Percentiles rank a stretch among this genome's conserved stretches.
Evolutionary conservation across 768 basidiomycete genomes (phyloP).

Genomic region (Suillus paluster): DNA sequence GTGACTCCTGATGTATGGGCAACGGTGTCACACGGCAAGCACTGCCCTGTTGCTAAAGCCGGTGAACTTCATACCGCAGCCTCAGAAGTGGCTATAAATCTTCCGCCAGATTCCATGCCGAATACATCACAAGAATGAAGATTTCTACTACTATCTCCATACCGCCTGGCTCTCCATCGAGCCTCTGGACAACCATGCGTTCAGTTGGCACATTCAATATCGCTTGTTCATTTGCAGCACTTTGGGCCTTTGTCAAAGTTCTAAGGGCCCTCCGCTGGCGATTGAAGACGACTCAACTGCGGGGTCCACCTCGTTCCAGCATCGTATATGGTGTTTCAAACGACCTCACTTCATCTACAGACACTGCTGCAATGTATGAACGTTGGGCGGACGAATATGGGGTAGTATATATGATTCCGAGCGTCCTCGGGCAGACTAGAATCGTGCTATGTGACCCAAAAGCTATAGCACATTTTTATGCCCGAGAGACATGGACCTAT

Average conservation of each 20-base stretch:
- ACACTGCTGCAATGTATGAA: constrained; percentile 21
- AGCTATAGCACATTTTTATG: constrained; percentile 53
- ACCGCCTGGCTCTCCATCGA: background rate
- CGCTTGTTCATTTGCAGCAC: background rate
- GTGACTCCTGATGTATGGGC: too few relatives aligned
- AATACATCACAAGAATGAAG: background rate
- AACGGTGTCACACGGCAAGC: too few relatives aligned
- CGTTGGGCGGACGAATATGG: constrained; percentile 27
- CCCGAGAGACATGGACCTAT: constrained; percentile 55
- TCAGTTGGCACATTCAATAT: background rate
- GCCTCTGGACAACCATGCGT: background rate
- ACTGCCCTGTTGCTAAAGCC: background rate
- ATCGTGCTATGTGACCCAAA: constrained; percentile 46
- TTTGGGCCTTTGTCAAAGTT: constrained; percentile 13
- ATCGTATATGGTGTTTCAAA: constrained; percentile 23
- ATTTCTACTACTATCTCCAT: background rate
- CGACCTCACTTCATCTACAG: background rate
- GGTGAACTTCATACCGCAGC: background rate
- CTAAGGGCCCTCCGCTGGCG: constrained; percentile 1
- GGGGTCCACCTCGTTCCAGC: constrained; percentile 23
- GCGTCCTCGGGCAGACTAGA: constrained; percentile 14
- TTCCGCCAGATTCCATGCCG: background rate
- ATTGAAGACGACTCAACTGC: constrained; percentile 18
- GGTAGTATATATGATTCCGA: constrained; percentile 18
- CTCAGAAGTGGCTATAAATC: background rate